Conservation (phyloP, 2,329 filamentous ascomycete genomes). For the Fusarium musae region DNA sequence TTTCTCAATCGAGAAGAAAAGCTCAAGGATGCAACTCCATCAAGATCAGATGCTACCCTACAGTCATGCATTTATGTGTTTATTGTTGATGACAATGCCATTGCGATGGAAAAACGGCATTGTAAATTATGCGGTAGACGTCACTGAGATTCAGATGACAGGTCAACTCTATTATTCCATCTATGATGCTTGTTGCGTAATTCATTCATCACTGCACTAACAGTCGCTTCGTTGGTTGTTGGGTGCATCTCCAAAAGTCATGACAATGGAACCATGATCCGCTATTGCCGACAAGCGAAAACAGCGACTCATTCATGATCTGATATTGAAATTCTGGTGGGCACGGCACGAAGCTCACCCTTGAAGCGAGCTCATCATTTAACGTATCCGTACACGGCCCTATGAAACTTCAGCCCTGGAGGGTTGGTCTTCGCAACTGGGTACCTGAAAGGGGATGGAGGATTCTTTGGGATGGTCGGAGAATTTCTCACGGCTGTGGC, state of each 20-base stretch:
- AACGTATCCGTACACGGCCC: not conserved
- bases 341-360: not conserved
- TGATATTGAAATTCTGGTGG: not conserved
- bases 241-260: rapidly evolving
- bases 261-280: not conserved
- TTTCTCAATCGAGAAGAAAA: not conserved
- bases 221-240: too few species aligned
- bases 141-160: not conserved
- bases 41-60: not conserved
- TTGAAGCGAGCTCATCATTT: slow-evolving; percentile 1
- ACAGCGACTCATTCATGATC: not conserved
- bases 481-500: not conserved
- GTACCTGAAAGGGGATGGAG: slow-evolving; percentile 10
- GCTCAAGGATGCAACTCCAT: not conserved
- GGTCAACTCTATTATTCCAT: not conserved
- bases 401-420: not conserved
- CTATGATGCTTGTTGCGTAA: rapidly evolving
- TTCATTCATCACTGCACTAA: too few species aligned
- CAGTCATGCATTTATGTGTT: not conserved
- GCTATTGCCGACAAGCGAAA: not conserved
- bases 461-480: slow-evolving; percentile 7
- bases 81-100: not conserved
- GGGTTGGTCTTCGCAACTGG: not conserved
- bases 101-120: not conserved
- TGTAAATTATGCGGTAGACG: not conserved